phyloP scores from a whole-genome alignment of 257 asterid species.

The Prunella vulgaris region DNA sequence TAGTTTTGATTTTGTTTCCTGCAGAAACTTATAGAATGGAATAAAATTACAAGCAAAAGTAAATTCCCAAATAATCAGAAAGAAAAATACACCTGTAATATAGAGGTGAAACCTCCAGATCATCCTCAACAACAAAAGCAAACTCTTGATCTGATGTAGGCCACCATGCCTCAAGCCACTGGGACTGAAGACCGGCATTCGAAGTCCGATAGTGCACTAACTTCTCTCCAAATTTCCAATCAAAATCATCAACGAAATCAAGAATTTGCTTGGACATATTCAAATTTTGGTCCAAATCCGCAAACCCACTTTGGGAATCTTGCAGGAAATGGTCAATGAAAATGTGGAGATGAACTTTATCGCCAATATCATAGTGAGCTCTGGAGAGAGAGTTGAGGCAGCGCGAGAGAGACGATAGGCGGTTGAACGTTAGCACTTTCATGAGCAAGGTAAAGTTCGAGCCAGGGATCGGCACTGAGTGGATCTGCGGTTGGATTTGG shows the following conservation, averaged over 20 bases:
- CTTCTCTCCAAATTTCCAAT: conserved; percentile 67
- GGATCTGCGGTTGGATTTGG: conserved; percentile 28
- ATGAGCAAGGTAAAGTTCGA: conserved; percentile 66
- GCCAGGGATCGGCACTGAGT: conserved; percentile 25
- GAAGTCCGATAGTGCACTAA: conserved; percentile 37
- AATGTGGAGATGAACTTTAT: conserved; percentile 68
- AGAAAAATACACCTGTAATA: conserved; percentile 53
- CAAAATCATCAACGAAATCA: conserved; percentile 63
- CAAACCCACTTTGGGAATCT: conserved; percentile 32
- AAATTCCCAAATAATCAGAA: not conserved
- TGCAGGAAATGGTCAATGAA: conserved; percentile 63
- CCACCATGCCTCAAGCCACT: conserved; percentile 43
- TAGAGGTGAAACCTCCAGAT: conserved; percentile 83
- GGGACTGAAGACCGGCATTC: conserved; percentile 37
- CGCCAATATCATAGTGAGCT: conserved; percentile 62
- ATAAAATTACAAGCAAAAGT: not conserved
- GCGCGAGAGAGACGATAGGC: conserved; percentile 74
- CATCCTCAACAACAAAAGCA: conserved; percentile 90
- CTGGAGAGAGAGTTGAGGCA: conserved; percentile 71
- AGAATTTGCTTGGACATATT: conserved; percentile 53
- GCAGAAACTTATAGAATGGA: too few relatives aligned
- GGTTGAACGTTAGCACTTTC: conserved; percentile 85
- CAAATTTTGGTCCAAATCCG: conserved; percentile 46
- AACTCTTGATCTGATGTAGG: conserved; percentile 37
- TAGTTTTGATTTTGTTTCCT: not conserved